These are phyloP conservation scores for Pseudocercospora vitis DNA, from an alignment of 2,329 filamentous ascomycete genomes.

Conservation along the genomic window DNA sequence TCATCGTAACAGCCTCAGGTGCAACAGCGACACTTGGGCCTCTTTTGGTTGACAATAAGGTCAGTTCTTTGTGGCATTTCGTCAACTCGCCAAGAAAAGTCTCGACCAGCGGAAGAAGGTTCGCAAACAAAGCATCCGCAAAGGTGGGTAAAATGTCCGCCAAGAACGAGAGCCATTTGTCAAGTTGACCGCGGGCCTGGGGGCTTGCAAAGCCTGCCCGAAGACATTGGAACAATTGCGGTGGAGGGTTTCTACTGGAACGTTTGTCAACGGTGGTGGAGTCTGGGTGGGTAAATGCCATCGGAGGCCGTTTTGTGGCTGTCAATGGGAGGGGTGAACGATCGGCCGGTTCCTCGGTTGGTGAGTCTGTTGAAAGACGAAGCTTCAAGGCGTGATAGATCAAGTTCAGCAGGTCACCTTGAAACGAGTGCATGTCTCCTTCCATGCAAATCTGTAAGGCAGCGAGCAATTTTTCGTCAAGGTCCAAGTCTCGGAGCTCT, in stretches of 20 bases:
- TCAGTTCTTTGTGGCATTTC: slow-evolving; percentile 69
- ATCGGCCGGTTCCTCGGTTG: slow-evolving; percentile 10
- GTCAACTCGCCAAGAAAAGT: slow-evolving; percentile 80
- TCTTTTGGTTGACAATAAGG: slow-evolving; percentile 56
- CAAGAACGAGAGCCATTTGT: slow-evolving; percentile 89
- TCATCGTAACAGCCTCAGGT: slow-evolving; percentile 32
- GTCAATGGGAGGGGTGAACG: neutral
- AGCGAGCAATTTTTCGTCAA: slow-evolving; percentile 32
- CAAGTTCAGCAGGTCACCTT: slow-evolving; percentile 68
- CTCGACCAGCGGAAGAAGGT: slow-evolving; percentile 85
- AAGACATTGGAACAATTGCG: slow-evolving; percentile 78
- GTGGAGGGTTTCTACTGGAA: slow-evolving; percentile 52
- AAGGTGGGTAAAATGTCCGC: slow-evolving; percentile 82
- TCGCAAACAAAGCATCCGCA: slow-evolving; percentile 80
- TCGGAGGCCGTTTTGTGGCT: slow-evolving; percentile 9
- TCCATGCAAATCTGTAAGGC: slow-evolving; percentile 28
- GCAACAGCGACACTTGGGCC: slow-evolving; percentile 12
- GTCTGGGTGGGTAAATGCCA: slow-evolving; percentile 9
- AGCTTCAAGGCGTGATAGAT: slow-evolving; percentile 72
- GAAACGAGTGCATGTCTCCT: slow-evolving; percentile 24
- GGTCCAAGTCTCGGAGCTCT: slow-evolving; percentile 24
- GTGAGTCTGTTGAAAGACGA: slow-evolving; percentile 16
- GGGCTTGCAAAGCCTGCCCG: slow-evolving; percentile 75
- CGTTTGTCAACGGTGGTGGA: slow-evolving; percentile 1
- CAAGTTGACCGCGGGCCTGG: slow-evolving; percentile 73